phyloP scores from a whole-genome alignment of 257 asterid genomes.

The Nicotiana undulata region DNA sequence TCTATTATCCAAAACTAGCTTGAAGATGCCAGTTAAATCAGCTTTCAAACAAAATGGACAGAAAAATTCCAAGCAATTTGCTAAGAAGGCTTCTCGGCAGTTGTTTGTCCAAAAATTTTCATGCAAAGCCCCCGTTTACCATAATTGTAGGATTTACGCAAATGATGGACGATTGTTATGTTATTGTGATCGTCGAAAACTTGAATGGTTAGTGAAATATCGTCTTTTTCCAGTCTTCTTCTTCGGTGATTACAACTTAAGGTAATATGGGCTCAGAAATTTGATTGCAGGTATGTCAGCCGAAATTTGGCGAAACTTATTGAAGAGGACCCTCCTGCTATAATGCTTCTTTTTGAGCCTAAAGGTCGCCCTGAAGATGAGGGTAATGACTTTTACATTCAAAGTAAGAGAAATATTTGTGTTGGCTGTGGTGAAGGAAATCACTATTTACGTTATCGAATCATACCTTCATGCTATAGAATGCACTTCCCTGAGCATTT shows the following conservation, averaged over 20 bases:
- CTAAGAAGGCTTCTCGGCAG: slow-evolving; percentile 64
- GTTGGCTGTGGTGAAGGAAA: slow-evolving; percentile 97
- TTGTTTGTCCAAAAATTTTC: slow-evolving; percentile 86
- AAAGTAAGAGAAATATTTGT: slow-evolving; percentile 91
- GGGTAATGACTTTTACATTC: slow-evolving; percentile 88
- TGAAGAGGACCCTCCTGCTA: slow-evolving; percentile 75
- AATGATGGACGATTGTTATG: slow-evolving; percentile 86
- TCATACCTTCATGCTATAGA: slow-evolving; percentile 96
- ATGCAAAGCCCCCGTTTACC: slow-evolving; percentile 95
- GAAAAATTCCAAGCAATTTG: slow-evolving; percentile 45
- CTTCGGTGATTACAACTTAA: neutral
- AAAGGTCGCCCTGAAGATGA: slow-evolving; percentile 99
- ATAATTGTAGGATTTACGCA: slow-evolving; percentile 92
- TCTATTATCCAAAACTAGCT: slow-evolving; percentile 51
- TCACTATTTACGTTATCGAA: slow-evolving; percentile 89
- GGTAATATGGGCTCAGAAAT: neutral
- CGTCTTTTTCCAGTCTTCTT: neutral
- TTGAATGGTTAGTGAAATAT: slow-evolving; percentile 64
- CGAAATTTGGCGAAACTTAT: slow-evolving; percentile 80
- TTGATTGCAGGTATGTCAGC: slow-evolving; percentile 56
- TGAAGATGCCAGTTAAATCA: slow-evolving; percentile 39
- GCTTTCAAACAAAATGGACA: slow-evolving; percentile 38
- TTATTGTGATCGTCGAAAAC: slow-evolving; percentile 85
- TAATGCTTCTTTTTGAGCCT: slow-evolving; percentile 91
- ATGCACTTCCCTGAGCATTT: slow-evolving; percentile 95